Percentiles rank a stretch among this genome's conserved stretches.
phyloP scores from a whole-genome alignment of 352 stramenopile genomes.

The Thraustotheca clavata region DNA sequence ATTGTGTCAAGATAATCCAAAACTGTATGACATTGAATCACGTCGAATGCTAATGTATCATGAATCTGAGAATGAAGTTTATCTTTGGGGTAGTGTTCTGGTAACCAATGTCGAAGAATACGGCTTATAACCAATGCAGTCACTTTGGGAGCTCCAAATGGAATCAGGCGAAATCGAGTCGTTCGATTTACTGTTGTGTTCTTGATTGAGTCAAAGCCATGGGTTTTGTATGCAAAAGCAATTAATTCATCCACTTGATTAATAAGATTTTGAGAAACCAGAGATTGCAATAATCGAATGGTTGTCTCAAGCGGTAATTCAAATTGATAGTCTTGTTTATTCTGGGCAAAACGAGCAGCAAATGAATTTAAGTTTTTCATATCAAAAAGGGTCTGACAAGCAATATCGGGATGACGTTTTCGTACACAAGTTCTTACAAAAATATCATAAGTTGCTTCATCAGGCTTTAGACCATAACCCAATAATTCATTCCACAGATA shows the following conservation, averaged over 20 bases:
- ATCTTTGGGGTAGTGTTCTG: constrained; percentile 30
- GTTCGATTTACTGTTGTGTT: background rate
- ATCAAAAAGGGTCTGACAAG: constrained; percentile 60
- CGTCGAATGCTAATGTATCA: constrained; percentile 39
- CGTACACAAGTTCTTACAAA: constrained; percentile 73
- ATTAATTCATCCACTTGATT: constrained; percentile 65
- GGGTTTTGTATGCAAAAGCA: constrained; percentile 35
- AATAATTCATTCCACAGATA: constrained; percentile 83
- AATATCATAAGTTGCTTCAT: constrained; percentile 68
- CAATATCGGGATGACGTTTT: constrained; percentile 75
- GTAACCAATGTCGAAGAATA: constrained; percentile 28
- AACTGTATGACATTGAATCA: constrained; percentile 63
- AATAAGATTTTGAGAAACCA: constrained; percentile 50
- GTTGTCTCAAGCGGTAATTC: constrained; percentile 47
- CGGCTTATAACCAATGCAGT: constrained; percentile 7
- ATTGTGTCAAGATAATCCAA: constrained; percentile 72
- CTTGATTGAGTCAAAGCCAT: constrained; percentile 35
- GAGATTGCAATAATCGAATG: constrained; percentile 55
- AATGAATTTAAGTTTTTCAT: constrained; percentile 29
- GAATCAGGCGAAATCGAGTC: background rate
- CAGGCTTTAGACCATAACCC: constrained; percentile 52
- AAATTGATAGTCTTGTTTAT: constrained; percentile 46
- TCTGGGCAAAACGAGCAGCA: constrained; percentile 29
- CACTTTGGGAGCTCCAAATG: constrained; percentile 8
- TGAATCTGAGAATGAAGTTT: constrained; percentile 36